A percentile compares a stretch with the other conserved stretches of the same genome.
These are phyloP conservation scores for Camellia sinensis DNA, from an alignment of 148 eudicot species.

Conservation along the genomic window DNA sequence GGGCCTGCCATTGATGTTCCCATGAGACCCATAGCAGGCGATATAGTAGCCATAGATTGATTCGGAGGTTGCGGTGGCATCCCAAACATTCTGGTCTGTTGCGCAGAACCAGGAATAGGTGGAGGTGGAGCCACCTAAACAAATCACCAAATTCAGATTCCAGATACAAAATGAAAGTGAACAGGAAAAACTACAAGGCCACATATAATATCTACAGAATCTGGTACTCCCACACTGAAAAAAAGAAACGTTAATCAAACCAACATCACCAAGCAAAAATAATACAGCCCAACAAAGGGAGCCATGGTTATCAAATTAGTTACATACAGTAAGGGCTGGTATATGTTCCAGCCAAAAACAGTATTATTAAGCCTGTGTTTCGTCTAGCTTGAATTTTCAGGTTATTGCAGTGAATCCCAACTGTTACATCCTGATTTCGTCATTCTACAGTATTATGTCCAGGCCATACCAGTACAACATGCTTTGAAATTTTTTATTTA, in stretches of 20 bases:
- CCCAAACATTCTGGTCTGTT: slow-evolving; percentile 69
- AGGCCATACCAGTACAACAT: too few species aligned
- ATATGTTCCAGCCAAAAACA: too few species aligned
- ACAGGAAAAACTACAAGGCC: background rate
- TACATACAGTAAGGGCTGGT: too few species aligned
- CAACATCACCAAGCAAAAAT: background rate
- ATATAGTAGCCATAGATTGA: slow-evolving; percentile 61
- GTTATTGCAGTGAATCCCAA: too few species aligned
- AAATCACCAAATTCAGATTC: slow-evolving; percentile 21
- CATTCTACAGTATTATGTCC: too few species aligned
- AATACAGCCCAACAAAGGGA: too few species aligned
- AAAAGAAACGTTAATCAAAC: background rate
- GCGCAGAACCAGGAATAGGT: slow-evolving; percentile 61
- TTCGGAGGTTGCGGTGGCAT: slow-evolving; percentile 64
- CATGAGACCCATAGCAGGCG: slow-evolving; percentile 59
- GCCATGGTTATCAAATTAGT: too few species aligned
- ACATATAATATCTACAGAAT: background rate
- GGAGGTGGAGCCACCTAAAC: slow-evolving; percentile 65
- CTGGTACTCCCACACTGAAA: background rate
- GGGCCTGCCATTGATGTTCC: slow-evolving; percentile 52
- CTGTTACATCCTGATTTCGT: too few species aligned
- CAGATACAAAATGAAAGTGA: slow-evolving; percentile 14
- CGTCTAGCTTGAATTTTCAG: too few species aligned
- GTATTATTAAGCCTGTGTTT: too few species aligned
- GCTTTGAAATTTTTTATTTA: too few species aligned